These are phyloP conservation scores for Spencermartinsiella europaea DNA, from an alignment of 805 yeast genomes.

Conservation along the genomic window DNA sequence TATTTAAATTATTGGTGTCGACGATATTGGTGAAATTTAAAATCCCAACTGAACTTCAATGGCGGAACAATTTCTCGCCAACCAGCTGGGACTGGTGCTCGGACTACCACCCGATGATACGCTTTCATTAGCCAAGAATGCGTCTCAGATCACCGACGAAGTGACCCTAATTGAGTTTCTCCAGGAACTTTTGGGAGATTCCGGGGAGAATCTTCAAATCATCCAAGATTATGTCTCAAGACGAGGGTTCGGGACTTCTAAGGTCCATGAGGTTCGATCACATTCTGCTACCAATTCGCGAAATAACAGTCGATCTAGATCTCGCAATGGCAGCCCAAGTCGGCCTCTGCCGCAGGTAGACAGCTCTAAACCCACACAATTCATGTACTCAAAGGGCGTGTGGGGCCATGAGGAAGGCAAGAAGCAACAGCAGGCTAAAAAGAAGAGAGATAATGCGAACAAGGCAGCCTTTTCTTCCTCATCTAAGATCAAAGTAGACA, in stretches of 20 bases:
- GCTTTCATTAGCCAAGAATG: neutral
- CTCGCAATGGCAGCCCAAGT: neutral
- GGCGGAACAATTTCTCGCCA: neutral
- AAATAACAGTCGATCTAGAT: neutral
- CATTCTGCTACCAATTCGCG: neutral
- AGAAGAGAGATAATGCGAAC: constrained; percentile 6
- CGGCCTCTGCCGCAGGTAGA: neutral
- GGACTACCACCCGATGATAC: neutral
- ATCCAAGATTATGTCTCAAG: neutral
- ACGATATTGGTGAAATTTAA: too few relatives aligned
- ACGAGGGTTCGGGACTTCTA: neutral
- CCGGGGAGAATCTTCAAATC: neutral
- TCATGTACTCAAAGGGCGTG: constrained; percentile 15
- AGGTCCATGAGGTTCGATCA: neutral
- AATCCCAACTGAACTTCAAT: too few relatives aligned
- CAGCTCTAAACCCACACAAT: neutral
- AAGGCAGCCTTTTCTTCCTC: neutral
- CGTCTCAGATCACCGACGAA: neutral
- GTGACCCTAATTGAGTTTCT: constrained; percentile 1
- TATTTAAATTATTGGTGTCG: too few relatives aligned
- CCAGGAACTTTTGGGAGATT: neutral
- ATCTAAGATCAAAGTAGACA: constrained; percentile 41
- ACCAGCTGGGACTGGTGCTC: neutral
- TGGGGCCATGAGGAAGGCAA: constrained; percentile 7
- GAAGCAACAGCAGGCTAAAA: constrained; percentile 1